Percentiles rank a stretch among this genome's conserved stretches.
Conservation (phyloP, 306 rosid genomes). For the Citrullus mucosospermus region DNA sequence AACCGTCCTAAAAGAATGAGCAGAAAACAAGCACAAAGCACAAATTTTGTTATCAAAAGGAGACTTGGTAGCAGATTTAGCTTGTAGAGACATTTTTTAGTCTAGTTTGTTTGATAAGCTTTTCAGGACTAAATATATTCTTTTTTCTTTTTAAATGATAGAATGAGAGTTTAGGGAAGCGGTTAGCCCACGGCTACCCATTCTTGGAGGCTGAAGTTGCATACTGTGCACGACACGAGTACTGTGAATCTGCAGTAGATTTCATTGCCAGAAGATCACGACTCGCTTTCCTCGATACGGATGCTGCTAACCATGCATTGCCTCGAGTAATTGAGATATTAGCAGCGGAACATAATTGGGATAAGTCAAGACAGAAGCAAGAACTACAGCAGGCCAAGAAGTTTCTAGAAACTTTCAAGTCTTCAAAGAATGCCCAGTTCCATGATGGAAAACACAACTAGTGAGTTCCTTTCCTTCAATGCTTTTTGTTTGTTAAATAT, state of each 20-base stretch:
- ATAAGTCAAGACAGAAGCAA: conserved; percentile 51
- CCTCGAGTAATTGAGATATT: conserved; percentile 80
- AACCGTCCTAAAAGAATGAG: background rate
- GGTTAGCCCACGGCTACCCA: conserved; percentile 95
- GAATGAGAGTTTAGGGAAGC: conserved; percentile 83
- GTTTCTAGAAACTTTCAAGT: conserved; percentile 76
- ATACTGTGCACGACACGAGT: conserved; percentile 91
- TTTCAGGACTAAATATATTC: background rate
- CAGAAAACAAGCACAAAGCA: background rate
- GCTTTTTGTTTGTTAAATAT: background rate
- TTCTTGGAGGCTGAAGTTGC: conserved; percentile 98
- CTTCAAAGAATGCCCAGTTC: conserved; percentile 82
- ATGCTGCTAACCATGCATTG: conserved; percentile 78
- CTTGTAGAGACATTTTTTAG: background rate
- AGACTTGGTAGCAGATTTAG: background rate
- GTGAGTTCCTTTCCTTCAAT: conserved; percentile 11
- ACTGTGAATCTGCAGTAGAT: conserved; percentile 88
- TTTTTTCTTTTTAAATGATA: conserved; percentile 9
- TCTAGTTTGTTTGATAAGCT: background rate
- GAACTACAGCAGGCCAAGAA: conserved; percentile 54
- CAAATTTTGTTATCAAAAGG: background rate
- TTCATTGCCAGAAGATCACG: conserved; percentile 94
- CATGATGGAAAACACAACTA: conserved; percentile 73
- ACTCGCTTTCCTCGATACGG: conserved; percentile 93
- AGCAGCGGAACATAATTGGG: conserved; percentile 83